Evolutionary conservation across 768 basidiomycete genomes (phyloP).

Genomic region (Lentinula lateritia): DNA sequence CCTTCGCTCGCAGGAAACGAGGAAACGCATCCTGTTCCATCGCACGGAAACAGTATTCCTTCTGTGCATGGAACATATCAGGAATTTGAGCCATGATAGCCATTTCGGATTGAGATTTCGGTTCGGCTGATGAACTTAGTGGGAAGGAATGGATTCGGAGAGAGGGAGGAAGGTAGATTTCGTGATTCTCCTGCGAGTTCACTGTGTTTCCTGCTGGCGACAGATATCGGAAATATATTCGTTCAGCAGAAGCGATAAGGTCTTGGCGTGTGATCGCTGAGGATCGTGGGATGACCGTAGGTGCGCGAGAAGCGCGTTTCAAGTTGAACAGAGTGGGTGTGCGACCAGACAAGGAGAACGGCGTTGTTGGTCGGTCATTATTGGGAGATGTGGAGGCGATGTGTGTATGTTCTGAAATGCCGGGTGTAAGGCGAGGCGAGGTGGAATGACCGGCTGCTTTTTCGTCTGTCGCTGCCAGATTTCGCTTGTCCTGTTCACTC

Average conservation of each 20-base stretch:
- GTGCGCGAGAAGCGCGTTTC: conserved; percentile 80
- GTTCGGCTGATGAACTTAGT: conserved; percentile 67
- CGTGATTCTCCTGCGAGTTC: conserved; percentile 85
- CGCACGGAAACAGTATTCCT: conserved; percentile 93
- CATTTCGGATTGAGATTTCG: conserved; percentile 61
- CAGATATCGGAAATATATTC: conserved; percentile 93
- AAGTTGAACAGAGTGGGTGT: conserved; percentile 74
- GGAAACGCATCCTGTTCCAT: conserved; percentile 96
- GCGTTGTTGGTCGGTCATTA: conserved; percentile 64
- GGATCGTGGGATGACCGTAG: conserved; percentile 90
- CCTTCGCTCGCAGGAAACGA: conserved; percentile 91
- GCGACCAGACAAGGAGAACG: conserved; percentile 70
- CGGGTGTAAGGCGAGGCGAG: conserved; percentile 47
- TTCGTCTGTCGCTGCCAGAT: conserved; percentile 47
- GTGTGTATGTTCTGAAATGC: conserved; percentile 37
- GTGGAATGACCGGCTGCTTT: conserved; percentile 46
- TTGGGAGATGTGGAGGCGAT: conserved; percentile 47
- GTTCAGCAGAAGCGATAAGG: conserved; percentile 89
- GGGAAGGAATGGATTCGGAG: conserved; percentile 92
- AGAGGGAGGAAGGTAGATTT: conserved; percentile 94
- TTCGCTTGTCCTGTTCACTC: conserved; percentile 65
- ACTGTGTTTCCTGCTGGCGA: conserved; percentile 73
- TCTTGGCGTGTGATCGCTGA: conserved; percentile 86
- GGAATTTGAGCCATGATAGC: conserved; percentile 84
- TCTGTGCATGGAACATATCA: conserved; percentile 96